Conservation (phyloP, 2,329 filamentous ascomycete species). For the Penicillium capsulatum region DNA sequence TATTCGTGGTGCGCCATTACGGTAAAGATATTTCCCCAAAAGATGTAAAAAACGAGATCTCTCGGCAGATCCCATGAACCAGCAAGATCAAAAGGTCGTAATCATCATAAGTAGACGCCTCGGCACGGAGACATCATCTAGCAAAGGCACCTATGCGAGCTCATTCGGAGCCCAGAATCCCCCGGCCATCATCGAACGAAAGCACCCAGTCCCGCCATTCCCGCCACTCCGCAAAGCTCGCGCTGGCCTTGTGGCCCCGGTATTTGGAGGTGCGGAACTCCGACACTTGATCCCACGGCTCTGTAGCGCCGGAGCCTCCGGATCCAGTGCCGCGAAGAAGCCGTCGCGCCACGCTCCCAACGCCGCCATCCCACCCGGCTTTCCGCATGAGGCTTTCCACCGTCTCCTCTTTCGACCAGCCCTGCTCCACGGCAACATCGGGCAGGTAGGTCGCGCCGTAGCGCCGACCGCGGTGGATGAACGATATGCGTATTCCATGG, state of each 20-base stretch:
- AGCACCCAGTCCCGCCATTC: slow-evolving; percentile 71
- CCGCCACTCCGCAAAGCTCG: slow-evolving; percentile 70
- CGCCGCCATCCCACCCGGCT: slow-evolving; percentile 76
- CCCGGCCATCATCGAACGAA: slow-evolving; percentile 28
- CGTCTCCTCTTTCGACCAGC: slow-evolving; percentile 91
- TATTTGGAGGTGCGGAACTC: slow-evolving; percentile 77
- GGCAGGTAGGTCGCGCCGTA: slow-evolving; percentile 89
- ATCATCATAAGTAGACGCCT: slow-evolving; percentile 5
- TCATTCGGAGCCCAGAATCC: slow-evolving; percentile 19
- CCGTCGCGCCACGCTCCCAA: slow-evolving; percentile 33
- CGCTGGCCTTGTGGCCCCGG: slow-evolving; percentile 72
- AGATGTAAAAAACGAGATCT: no score
- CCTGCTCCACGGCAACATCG: slow-evolving; percentile 86
- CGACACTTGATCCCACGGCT: slow-evolving; percentile 67
- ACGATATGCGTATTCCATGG: slow-evolving; percentile 84
- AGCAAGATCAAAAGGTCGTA: slow-evolving; percentile 2
- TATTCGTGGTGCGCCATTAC: no score
- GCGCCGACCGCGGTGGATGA: slow-evolving; percentile 66
- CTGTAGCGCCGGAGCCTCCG: slow-evolving; percentile 26
- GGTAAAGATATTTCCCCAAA: no score
- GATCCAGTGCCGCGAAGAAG: slow-evolving; percentile 37
- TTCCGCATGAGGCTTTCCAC: slow-evolving; percentile 88
- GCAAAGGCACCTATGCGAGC: not conserved
- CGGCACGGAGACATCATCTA: no score
- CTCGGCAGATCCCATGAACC: not conserved